Conservation (phyloP, 2,329 filamentous ascomycete species). For the Aspergillus vadensis region DNA sequence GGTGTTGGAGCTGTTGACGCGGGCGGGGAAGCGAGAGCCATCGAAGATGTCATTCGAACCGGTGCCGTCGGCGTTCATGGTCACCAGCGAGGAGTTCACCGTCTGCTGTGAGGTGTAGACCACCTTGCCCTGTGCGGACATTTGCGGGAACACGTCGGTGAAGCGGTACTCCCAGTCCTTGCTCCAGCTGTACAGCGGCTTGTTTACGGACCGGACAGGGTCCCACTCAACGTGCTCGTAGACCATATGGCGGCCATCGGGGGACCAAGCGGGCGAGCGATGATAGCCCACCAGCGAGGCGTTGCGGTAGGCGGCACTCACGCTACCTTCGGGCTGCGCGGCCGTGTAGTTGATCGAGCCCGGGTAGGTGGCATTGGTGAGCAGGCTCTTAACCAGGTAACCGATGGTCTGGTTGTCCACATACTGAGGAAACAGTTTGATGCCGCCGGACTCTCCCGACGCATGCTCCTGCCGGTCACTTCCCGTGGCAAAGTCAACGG, state of each 20-base stretch:
- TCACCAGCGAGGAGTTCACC: slow-evolving; percentile 35
- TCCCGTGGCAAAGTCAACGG: slow-evolving; percentile 45
- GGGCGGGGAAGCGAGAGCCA: neutral
- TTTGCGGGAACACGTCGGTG: slow-evolving; percentile 47
- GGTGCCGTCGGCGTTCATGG: slow-evolving; percentile 26
- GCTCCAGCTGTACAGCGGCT: slow-evolving; percentile 43
- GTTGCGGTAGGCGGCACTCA: neutral
- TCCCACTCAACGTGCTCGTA: slow-evolving; percentile 31
- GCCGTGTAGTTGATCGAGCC: neutral
- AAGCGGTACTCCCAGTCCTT: slow-evolving; percentile 47
- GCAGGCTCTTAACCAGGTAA: neutral
- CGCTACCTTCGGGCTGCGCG: neutral
- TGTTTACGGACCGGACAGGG: slow-evolving; percentile 26
- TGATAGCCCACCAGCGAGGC: neutral
- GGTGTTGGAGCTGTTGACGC: neutral
- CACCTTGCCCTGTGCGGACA: neutral
- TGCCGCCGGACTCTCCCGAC: neutral
- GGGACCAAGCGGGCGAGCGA: slow-evolving; percentile 36
- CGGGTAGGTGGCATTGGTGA: slow-evolving; percentile 1
- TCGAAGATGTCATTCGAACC: slow-evolving; percentile 19
- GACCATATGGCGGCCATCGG: slow-evolving; percentile 31
- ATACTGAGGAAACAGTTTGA: neutral
- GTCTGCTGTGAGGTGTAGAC: slow-evolving; percentile 32
- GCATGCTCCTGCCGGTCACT: slow-evolving; percentile 21
- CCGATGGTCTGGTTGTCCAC: neutral